These are phyloP conservation scores for Panicum virgatum DNA, from an alignment of 202 grass and related monocot genomes.

Conservation along the genomic window DNA sequence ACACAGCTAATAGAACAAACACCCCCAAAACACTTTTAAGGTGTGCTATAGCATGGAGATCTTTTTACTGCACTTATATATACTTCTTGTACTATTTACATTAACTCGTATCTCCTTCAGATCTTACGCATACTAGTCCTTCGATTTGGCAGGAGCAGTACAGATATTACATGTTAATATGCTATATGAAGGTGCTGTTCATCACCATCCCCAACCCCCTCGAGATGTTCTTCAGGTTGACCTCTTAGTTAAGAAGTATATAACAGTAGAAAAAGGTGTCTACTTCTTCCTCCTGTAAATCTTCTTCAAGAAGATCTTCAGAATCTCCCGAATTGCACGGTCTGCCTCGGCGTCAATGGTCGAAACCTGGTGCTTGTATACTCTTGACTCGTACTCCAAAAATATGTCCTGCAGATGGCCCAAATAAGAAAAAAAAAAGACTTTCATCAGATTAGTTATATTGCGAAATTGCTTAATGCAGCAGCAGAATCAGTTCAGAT, in stretches of 20 bases:
- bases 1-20: too few relatives aligned
- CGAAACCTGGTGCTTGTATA: conserved; percentile 60
- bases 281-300: conserved; percentile 74
- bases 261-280: background rate
- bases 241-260: background rate
- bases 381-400: conserved; percentile 64
- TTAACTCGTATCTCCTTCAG: too few relatives aligned
- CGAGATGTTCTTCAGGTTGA: background rate
- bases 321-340: conserved; percentile 45
- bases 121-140: background rate
- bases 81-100: too few relatives aligned
- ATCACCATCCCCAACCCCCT: background rate
- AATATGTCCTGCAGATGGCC: conserved; percentile 46
- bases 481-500: background rate
- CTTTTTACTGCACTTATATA: too few relatives aligned
- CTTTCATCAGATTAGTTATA: background rate
- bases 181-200: background rate
- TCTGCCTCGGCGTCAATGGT: conserved; percentile 54
- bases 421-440: background rate
- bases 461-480: background rate
- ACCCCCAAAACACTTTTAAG: too few relatives aligned
- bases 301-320: conserved; percentile 66
- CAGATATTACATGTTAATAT: background rate
- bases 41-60: too few relatives aligned
- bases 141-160: background rate